Base-by-base conservation (phyloP, 202 grass and related monocot species). In the Dendrocalamus latiflorus region DNA sequence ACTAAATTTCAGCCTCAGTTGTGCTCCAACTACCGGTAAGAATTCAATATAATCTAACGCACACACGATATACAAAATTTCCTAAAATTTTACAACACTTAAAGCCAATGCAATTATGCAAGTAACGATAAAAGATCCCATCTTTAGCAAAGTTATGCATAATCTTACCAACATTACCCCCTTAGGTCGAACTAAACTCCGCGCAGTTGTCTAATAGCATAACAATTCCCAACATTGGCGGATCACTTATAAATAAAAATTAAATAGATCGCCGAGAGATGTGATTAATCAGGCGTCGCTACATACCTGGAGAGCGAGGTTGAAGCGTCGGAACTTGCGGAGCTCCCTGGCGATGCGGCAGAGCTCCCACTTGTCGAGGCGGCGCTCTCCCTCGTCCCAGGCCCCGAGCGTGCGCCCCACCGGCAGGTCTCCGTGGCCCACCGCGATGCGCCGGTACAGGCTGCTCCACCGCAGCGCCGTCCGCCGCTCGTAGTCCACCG, bases 351-450 rank as follows among this genome's bases (percentile, higher is more conserved):
- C 83, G 42, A 95, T 83, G 47, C 93, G 87, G 75, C 92, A 91
- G 70, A 95, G 85, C 76, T 91, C 91, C 90, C 92, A 98, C 64
- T 95, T 95, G 26, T 86, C 73, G 57, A 95, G 86, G 64, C 91
- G 86, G 76, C 79, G 86, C 85, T 98, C 93, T 49, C 86, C 81
- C 76, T 83, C 87, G 50, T 98, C 95, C 95, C 95, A 98, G 8
- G 77, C 72, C 68, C 58, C 82, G 36, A 86, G 84, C 59, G 78
- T 87, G 56, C 75, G 84, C 24, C 82, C 49, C 51, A 75, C 62
- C 39, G 79, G 65, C 38, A 48, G 81, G 30, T 65, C 86, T 14
- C 86, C 82, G 18, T 81, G 43, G 42, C 65, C 72, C 83, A 88
- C 83, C 9, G 88, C 69, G 56, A 98, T 86, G 58, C 92, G 75